Conservation (phyloP, 306 rosid genomes). For the Acacia melanoxylon region DNA sequence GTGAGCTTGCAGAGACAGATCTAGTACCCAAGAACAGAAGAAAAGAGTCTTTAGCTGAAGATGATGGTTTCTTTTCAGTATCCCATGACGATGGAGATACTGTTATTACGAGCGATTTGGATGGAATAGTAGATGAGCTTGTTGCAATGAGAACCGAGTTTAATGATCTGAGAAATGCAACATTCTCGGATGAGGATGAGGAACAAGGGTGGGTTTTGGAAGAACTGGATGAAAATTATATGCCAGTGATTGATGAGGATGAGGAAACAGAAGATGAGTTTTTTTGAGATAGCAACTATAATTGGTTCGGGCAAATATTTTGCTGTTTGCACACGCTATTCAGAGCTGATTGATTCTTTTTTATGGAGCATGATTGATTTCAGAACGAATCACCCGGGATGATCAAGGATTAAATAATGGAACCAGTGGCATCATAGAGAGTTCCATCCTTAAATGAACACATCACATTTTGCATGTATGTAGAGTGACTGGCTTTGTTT, state of each 20-base stretch:
- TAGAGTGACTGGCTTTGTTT: conserved; percentile 3
- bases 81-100: conserved; percentile 27
- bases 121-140: conserved; percentile 53
- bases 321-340: not conserved
- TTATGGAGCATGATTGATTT: conserved; percentile 7
- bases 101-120: conserved; percentile 36
- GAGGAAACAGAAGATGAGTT: conserved; percentile 43
- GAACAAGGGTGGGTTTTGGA: conserved; percentile 5
- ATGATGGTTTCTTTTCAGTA: conserved; percentile 42
- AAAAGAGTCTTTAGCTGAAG: conserved; percentile 29
- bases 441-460: not conserved
- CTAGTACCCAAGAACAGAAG: conserved; percentile 44
- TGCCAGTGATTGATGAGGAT: conserved; percentile 40
- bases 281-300: conserved; percentile 35
- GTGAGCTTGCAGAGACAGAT: conserved; percentile 56
- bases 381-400: not conserved
- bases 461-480: not conserved
- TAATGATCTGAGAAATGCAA: conserved; percentile 45
- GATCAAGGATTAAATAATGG: not conserved
- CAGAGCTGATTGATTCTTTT: conserved; percentile 16
- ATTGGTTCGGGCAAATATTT: not conserved
- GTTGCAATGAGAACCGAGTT: conserved; percentile 37
- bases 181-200: conserved; percentile 55
- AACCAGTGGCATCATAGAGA: conserved; percentile 3
- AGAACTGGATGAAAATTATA: conserved; percentile 24